Evolutionary conservation across 1,284 basidiomycete genomes (phyloP).

Genomic region (Cryptococcus depauperatus): DNA sequence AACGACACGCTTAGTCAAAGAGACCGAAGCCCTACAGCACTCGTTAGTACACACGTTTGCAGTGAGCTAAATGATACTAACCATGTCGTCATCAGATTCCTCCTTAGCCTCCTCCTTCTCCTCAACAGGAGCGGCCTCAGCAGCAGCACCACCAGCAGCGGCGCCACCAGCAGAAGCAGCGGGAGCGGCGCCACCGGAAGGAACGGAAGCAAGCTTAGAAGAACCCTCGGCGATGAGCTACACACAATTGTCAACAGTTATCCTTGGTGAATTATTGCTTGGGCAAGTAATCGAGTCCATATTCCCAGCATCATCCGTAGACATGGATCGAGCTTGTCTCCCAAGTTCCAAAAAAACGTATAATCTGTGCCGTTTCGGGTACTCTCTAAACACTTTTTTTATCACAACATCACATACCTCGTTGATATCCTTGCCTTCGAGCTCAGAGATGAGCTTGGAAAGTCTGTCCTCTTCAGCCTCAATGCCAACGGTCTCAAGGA

Average conservation of each 20-base stretch:
- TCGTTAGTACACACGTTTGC: conserved; percentile 1
- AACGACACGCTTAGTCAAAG: conserved; percentile 57
- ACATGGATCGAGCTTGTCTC: too few relatives aligned
- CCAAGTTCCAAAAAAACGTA: too few relatives aligned
- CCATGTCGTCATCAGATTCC: conserved; percentile 83
- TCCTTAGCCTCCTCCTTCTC: conserved; percentile 75
- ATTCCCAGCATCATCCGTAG: too few relatives aligned
- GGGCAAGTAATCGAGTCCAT: too few relatives aligned
- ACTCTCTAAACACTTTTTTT: neutral
- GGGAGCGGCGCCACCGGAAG: conserved; percentile 67
- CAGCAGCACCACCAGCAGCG: conserved; percentile 53
- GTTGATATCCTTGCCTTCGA: conserved; percentile 85
- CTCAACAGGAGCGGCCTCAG: conserved; percentile 58
- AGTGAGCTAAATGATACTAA: conserved; percentile 45
- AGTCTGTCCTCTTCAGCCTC: conserved; percentile 81
- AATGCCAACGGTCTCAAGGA: conserved; percentile 80
- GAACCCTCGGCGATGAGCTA: conserved; percentile 91
- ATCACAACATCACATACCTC: too few relatives aligned
- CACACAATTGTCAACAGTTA: too few relatives aligned
- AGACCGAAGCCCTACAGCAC: conserved; percentile 64
- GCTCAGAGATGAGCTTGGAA: conserved; percentile 79
- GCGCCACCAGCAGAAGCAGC: conserved; percentile 52
- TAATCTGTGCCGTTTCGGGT: neutral
- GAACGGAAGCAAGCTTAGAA: conserved; percentile 60
- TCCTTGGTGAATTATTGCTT: too few relatives aligned